Evolutionary conservation across 1,139 yeast species (phyloP), one percentile per base, ranked within the genome.

Genomic region (Saccharomycopsis hybrid): DNA sequence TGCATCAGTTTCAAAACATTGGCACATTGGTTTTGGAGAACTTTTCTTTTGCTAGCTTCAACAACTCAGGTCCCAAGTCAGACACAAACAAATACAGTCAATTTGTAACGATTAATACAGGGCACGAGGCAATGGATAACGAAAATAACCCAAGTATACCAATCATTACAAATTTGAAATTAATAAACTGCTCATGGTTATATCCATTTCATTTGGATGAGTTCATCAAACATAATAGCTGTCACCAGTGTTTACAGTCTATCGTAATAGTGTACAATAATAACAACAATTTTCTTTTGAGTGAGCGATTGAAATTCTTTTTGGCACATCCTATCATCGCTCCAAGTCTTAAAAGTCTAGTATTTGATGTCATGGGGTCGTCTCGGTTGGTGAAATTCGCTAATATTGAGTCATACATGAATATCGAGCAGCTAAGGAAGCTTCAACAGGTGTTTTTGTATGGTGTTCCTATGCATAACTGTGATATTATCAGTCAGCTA

Each of bases 101-200:
- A 11, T 47, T 41, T 24, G 13, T 47, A 8, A 9, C 5, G 4
- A 43, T 47, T 13, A 39, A 41, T 27, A 40, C 36, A 5, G 41
- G 44, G 24, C 28, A 31, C 2, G 18, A 18, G 18, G 18, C 18
- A 18, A 18, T 18, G 18, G 27, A 35, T 24, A 7, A 11, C 7
- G 35, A 31, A 31, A 11, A 11, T 8, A 9, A 5, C 33, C 8
- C n/a, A 8, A 13, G 18, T 9, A 30, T 36, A 11, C 49, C 51
- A 3, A 9, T 5, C 32, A 38, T 51, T 2, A 24, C 25, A 13
- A 40, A 40, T n/a, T 35, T 52, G 27, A 29, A 29, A 11, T 35
- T 52, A 24, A 33, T 46, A 11, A 44, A 52, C 36, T 52, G 54
- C 37, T 49, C 53, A 8, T 52, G 54, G 54, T 46, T 25, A 9